These are phyloP conservation scores for Jimgerdemannia flammicorona DNA, from an alignment of 192 early-diverging fungal genomes.

Conservation along the genomic window DNA sequence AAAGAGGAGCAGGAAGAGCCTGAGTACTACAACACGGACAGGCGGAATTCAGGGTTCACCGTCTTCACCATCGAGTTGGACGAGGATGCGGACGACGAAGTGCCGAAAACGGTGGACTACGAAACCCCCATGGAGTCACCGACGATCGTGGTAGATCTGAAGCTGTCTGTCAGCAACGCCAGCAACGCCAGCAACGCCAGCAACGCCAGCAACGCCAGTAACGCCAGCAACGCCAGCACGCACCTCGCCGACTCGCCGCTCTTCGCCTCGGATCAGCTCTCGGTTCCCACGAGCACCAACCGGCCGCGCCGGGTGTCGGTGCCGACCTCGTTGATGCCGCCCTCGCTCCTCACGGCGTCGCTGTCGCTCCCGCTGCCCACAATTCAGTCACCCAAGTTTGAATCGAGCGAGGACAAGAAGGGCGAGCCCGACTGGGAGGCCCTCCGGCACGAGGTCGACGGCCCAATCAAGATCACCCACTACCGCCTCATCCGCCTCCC, in stretches of 20 bases:
- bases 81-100: neutral
- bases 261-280: neutral
- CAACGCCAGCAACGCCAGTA: too few species aligned
- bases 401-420: neutral
- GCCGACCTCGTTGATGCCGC: neutral
- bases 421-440: neutral
- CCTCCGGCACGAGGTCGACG: conserved; percentile 6
- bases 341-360: too few species aligned
- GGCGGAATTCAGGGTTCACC: neutral
- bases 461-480: conserved; percentile 28
- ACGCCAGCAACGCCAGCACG: neutral
- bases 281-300: neutral
- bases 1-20: neutral
- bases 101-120: neutral
- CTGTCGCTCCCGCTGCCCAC: neutral
- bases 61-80: neutral
- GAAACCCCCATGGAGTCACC: neutral
- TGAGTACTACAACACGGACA: neutral
- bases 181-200: too few species aligned
- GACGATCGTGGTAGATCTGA: neutral
- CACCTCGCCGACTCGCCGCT: neutral
- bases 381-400: neutral
- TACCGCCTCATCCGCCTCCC: conserved; percentile 33
- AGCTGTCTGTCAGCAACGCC: neutral
- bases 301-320: neutral